Percentiles rank a stretch among this genome's conserved stretches.
phyloP scores from a whole-genome alignment of 2,329 filamentous ascomycete species.

The Aureobasidium sp. region DNA sequence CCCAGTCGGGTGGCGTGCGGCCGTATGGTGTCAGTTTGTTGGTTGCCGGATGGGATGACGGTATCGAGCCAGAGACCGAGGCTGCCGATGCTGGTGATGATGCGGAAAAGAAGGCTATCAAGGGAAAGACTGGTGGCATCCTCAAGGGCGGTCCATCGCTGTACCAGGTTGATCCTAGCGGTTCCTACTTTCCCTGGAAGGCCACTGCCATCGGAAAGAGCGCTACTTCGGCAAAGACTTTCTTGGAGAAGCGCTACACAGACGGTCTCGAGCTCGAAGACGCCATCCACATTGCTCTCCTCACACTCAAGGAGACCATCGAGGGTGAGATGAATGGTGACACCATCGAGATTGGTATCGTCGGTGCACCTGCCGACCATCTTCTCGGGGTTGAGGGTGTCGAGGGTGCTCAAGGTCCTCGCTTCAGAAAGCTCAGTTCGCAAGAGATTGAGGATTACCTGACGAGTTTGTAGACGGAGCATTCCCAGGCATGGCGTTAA shows the following conservation, averaged over 20 bases:
- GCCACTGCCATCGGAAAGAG: slow-evolving; percentile 98
- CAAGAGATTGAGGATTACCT: slow-evolving; percentile 99
- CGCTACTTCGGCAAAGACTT: slow-evolving; percentile 96
- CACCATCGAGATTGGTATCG: slow-evolving; percentile 96
- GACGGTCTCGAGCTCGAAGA: slow-evolving; percentile 96
- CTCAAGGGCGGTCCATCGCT: slow-evolving; percentile 93
- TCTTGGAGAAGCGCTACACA: slow-evolving; percentile 97
- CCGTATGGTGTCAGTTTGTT: slow-evolving; percentile 95
- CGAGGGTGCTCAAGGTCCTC: slow-evolving; percentile 73
- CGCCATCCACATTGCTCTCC: slow-evolving; percentile 92
- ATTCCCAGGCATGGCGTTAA: slow-evolving; percentile 9
- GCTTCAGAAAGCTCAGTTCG: slow-evolving; percentile 90
- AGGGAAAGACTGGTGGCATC: slow-evolving; percentile 88
- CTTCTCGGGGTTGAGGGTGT: slow-evolving; percentile 87
- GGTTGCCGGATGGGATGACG: slow-evolving; percentile 96
- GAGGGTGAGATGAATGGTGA: slow-evolving; percentile 99
- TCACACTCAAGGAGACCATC: slow-evolving; percentile 98
- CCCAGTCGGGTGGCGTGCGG: slow-evolving; percentile 92
- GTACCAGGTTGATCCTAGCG: slow-evolving; percentile 98
- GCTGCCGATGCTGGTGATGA: slow-evolving; percentile 49
- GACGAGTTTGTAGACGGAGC: slow-evolving; percentile 71
- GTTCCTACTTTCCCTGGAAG: slow-evolving; percentile 99
- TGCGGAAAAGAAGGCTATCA: slow-evolving; percentile 60
- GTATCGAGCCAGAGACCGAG: slow-evolving; percentile 77
- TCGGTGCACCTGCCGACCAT: slow-evolving; percentile 89